Evolutionary conservation across 1,139 yeast genomes (phyloP), one percentile per base, ranked within the genome.

Genomic region (Schizosaccharomyces versatilis): DNA sequence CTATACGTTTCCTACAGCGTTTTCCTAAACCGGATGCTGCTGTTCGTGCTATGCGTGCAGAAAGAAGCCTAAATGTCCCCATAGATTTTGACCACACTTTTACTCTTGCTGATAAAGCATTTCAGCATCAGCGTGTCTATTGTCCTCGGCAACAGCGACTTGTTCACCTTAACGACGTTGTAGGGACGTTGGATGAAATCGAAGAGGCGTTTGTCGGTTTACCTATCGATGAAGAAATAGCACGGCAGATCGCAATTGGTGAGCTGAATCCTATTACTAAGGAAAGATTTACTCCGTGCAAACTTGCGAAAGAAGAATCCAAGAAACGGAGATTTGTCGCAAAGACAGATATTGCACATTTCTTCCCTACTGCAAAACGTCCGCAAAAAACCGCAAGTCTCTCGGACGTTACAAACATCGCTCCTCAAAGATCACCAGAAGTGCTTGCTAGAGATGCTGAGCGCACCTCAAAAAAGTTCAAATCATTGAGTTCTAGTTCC

Each of bases 81-180:
- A 67, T 62, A 0, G 73, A 69, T 1, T 85, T 85, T 62, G 72
- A 72, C 52, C 71, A 73, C 1, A 86, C 82, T 59, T 79, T 78
- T 54, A 64, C 69, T 38, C 71, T 73, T 54, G 98, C 98, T 0
- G 75, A 78, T 60, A 70, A 80, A 54, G 93, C 97, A 10, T 93
- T 93, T 66, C 81, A 76, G 63, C 84, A 72, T 66, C 97, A 86
- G 66, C 74, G 94, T 59, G 96, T 93, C 0, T 90, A 78, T 66
- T 77, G 88, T 63, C 94, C 95, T 0, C 54, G 65, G 1, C 60
- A 64, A 1, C 66, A 72, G 52, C 57, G 62, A 41, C 67, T 86
- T 36, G 71, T 73, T 36, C 41, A 41, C 36, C 15, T 32, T 51
- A 36, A 17, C 24, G 24, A 15, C 10, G 19, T 36, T 15, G 15